phyloP scores from a whole-genome alignment of 1,284 basidiomycete genomes.

The Ceratobasidium sp. region DNA sequence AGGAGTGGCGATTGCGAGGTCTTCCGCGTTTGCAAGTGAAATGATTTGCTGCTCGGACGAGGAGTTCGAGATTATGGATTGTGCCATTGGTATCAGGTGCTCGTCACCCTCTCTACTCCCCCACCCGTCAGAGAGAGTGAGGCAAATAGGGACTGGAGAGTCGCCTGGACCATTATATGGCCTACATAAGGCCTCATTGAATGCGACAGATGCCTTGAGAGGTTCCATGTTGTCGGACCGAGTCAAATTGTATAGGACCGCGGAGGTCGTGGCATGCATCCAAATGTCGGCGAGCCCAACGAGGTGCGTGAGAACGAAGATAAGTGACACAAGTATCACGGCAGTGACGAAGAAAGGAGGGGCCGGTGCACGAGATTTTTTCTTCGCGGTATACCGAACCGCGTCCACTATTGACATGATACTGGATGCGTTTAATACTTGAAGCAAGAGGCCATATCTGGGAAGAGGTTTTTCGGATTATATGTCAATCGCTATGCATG shows the following conservation, averaged over 20 bases:
- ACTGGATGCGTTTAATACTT: conserved; percentile 1
- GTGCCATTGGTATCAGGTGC: no score
- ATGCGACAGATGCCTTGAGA: background rate
- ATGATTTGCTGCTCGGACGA: no score
- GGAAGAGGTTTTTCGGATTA: no score
- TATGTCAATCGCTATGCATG: background rate
- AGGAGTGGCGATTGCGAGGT: background rate
- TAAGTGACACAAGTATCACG: background rate
- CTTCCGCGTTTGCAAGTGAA: background rate
- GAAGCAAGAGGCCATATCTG: background rate
- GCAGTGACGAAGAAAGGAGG: background rate
- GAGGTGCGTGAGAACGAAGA: background rate
- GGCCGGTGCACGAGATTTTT: background rate
- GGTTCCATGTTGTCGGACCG: background rate
- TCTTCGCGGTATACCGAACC: background rate
- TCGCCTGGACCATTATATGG: background rate
- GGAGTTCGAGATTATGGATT: background rate
- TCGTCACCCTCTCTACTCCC: no score
- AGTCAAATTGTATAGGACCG: background rate
- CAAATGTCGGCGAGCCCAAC: conserved; percentile 6
- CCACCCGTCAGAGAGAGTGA: background rate
- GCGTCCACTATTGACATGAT: background rate
- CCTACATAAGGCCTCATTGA: background rate
- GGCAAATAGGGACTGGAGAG: background rate
- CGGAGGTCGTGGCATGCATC: background rate